Evolutionary conservation across 2,329 filamentous ascomycete species (phyloP), one percentile per base, ranked within the genome.

Genomic region (Pseudogymnoascus sp.): DNA sequence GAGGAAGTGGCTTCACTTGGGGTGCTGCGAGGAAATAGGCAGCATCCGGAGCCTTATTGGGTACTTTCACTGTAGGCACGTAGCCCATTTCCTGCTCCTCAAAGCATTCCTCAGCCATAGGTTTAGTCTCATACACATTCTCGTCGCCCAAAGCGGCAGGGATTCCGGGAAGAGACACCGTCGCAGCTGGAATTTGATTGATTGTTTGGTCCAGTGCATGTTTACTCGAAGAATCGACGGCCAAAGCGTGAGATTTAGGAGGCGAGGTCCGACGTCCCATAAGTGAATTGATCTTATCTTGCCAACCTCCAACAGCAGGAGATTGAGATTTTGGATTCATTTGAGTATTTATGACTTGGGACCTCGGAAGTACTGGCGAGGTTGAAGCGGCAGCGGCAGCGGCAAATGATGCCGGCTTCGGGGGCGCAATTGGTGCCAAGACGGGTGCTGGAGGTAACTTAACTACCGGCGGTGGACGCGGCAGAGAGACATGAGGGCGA

Each of bases 21-120:
- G 80, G 76, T 11, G 78, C 72, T 6, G 82, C 83, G 12, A 85
- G 81, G 62, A 81, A 78, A 86, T 87, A 90, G 14, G 85, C 82
- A 37, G 81, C 80, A 37, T 83, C 80, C 1, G 87, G 86, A 4
- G 81, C 80, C 63, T 80, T 81, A 55, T 80, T 78, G 6, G 89
- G 89, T n/a, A 92, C 76, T 62, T 82, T 83, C 23, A 92, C 84
- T 21, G 83, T 80, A 0, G 89, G 89, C n/a, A 91, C 75, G 6
- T 89, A 92, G 3, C 89, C 89, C 78, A 89, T 89, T 72, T 92
- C 88, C 69, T 90, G 88, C 70, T 91, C 88, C 70, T 91, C 89
- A 66, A 92, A 92, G 66, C 90, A 90, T 65, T 90, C 87, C 66
- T 91, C 89, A 5, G 89, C 88, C 75, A 91, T 88, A 58, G 85